These are phyloP conservation scores for Suillus lakei DNA, from an alignment of 768 basidiomycete genomes.

Conservation along the genomic window DNA sequence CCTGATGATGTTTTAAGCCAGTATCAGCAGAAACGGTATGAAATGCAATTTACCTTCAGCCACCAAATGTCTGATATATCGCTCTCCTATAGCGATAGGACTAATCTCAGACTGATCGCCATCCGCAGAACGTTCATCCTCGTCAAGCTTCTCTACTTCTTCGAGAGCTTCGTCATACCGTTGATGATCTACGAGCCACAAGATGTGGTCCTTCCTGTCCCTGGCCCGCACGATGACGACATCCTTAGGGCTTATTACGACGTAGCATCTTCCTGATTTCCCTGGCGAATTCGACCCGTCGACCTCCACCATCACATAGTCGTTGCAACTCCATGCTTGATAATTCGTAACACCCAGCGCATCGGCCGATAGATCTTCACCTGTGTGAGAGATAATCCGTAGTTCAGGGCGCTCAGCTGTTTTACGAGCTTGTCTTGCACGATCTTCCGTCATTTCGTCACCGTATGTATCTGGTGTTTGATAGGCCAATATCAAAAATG, in stretches of 20 bases:
- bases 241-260: slow-evolving; percentile 87
- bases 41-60: slow-evolving; percentile 60
- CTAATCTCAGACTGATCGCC: slow-evolving; percentile 48
- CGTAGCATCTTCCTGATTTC: slow-evolving; percentile 58
- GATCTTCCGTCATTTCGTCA: slow-evolving; percentile 75
- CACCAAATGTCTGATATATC: slow-evolving; percentile 87
- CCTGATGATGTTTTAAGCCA: slow-evolving; percentile 36
- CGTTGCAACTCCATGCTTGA: slow-evolving; percentile 89
- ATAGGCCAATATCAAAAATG: slow-evolving; percentile 89
- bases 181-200: slow-evolving; percentile 87
- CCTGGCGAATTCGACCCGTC: slow-evolving; percentile 21
- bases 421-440: slow-evolving; percentile 76
- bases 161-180: slow-evolving; percentile 90
- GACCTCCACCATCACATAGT: slow-evolving; percentile 76
- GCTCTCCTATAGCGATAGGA: slow-evolving; percentile 76
- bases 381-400: slow-evolving; percentile 84
- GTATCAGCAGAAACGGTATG: neutral
- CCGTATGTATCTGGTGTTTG: slow-evolving; percentile 72
- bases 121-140: slow-evolving; percentile 34
- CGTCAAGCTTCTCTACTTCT: slow-evolving; percentile 69
- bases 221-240: slow-evolving; percentile 86
- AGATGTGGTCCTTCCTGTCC: slow-evolving; percentile 88
- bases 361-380: slow-evolving; percentile 88
- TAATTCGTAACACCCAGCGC: slow-evolving; percentile 79
- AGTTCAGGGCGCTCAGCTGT: slow-evolving; percentile 92